These are phyloP conservation scores for Ganoderma meredithae DNA, from an alignment of 1,284 basidiomycete species.

Conservation along the genomic window DNA sequence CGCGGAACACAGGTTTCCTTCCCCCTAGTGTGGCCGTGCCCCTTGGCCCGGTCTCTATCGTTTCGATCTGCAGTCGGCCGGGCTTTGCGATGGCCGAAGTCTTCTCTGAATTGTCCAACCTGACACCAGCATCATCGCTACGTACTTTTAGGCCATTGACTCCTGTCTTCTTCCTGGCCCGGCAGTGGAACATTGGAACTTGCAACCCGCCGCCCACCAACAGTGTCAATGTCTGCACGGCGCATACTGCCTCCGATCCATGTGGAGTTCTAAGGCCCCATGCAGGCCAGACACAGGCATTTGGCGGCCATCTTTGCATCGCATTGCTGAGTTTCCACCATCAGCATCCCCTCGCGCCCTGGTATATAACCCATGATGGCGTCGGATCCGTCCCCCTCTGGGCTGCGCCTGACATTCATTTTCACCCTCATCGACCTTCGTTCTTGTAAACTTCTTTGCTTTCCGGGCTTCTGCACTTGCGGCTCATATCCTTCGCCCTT, in stretches of 20 bases:
- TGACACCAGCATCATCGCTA: neutral
- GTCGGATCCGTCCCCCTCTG: conserved; percentile 6
- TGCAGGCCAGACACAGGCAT: neutral
- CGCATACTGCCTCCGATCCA: neutral
- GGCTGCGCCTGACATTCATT: conserved; percentile 30
- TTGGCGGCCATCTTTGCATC: conserved; percentile 9
- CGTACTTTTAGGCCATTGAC: neutral
- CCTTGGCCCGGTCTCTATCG: neutral
- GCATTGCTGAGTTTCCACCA: conserved; percentile 7
- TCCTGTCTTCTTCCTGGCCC: neutral
- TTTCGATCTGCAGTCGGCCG: neutral
- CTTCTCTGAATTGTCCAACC: neutral
- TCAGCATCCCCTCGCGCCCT: conserved; percentile 16
- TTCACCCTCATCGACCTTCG: conserved; percentile 25
- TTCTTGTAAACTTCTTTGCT: conserved; percentile 11
- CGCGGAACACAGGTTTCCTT: conserved; percentile 8
- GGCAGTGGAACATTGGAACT: neutral
- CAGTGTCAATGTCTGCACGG: neutral
- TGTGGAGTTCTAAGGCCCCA: neutral
- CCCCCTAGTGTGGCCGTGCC: neutral
- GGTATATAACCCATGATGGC: conserved; percentile 25
- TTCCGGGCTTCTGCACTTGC: conserved; percentile 20
- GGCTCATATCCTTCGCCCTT: conserved; percentile 12
- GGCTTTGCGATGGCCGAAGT: neutral
- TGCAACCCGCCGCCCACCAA: neutral